phyloP scores from a whole-genome alignment of 2,329 filamentous ascomycete genomes.

The Ceratocystis ficicola region DNA sequence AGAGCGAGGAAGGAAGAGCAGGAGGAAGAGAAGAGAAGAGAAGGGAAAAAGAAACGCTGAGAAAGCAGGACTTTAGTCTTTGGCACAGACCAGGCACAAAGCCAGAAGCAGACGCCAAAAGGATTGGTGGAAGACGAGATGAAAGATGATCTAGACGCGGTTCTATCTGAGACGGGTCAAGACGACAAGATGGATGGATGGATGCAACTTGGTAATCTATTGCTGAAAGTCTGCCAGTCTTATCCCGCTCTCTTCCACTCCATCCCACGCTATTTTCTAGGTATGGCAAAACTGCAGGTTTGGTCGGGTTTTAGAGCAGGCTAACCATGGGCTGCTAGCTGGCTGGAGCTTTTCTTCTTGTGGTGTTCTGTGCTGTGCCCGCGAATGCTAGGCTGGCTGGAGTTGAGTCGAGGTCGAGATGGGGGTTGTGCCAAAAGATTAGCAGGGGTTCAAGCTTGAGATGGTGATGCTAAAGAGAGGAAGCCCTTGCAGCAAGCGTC shows the following conservation, averaged over 20 bases:
- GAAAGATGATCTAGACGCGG: background rate
- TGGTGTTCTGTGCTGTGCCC: background rate
- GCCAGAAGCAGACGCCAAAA: background rate
- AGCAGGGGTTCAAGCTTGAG: constrained; percentile 7
- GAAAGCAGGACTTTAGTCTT: background rate
- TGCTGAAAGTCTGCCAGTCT: no score
- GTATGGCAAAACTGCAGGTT: background rate
- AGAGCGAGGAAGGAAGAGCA: background rate
- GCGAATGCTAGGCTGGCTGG: no score
- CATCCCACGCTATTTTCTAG: no score
- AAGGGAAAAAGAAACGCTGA: background rate
- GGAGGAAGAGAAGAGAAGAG: background rate
- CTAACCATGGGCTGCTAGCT: background rate
- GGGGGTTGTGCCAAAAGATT: background rate
- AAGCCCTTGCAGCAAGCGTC: background rate
- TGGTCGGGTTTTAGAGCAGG: background rate
- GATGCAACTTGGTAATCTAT: no score
- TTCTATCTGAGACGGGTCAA: background rate
- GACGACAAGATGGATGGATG: background rate
- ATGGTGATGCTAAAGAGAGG: background rate
- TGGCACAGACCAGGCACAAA: background rate
- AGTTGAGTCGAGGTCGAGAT: background rate
- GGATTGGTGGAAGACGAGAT: background rate
- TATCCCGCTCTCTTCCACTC: no score
- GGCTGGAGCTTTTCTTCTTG: background rate